Percentiles rank a stretch among this genome's conserved stretches.
phyloP scores from a whole-genome alignment of 2,329 filamentous ascomycete species.

The Anisogramma anomala region DNA sequence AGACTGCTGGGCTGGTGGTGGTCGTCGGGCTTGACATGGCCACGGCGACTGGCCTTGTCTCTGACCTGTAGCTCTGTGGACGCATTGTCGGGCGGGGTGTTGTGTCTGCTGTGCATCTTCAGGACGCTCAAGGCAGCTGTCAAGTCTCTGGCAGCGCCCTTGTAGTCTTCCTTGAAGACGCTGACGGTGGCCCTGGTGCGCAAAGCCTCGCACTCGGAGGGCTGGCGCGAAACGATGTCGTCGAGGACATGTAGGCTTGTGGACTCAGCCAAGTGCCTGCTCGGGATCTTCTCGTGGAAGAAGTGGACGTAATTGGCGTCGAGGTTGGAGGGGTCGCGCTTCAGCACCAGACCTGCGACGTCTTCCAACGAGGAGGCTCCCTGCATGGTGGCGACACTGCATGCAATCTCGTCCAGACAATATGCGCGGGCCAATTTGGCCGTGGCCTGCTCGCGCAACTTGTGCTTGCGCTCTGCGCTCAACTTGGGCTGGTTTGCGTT shows the following conservation, averaged over 20 bases:
- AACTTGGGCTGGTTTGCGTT: constrained; percentile 50
- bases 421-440: constrained; percentile 69
- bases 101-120: constrained; percentile 42
- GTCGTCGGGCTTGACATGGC: constrained; percentile 28
- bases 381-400: constrained; percentile 76
- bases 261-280: constrained; percentile 57
- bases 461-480: constrained; percentile 64
- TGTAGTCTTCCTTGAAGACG: constrained; percentile 63
- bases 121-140: constrained; percentile 50
- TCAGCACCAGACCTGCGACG: constrained; percentile 60
- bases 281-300: constrained; percentile 83
- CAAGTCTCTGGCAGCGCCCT: constrained; percentile 58
- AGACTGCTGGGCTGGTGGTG: constrained; percentile 60
- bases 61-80: constrained; percentile 37
- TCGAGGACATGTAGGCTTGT: constrained; percentile 56
- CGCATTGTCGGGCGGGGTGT: constrained; percentile 29
- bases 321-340: constrained; percentile 52
- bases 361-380: constrained; percentile 66
- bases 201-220: constrained; percentile 53
- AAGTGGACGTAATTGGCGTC: constrained; percentile 86
- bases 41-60: constrained; percentile 19
- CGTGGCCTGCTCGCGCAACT: constrained; percentile 70
- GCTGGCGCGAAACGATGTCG: constrained; percentile 53
- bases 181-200: constrained; percentile 64
- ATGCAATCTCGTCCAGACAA: constrained; percentile 69